Evolutionary conservation across 148 eudicot genomes (phyloP).

Genomic region (Chenopodium berlandieri): DNA sequence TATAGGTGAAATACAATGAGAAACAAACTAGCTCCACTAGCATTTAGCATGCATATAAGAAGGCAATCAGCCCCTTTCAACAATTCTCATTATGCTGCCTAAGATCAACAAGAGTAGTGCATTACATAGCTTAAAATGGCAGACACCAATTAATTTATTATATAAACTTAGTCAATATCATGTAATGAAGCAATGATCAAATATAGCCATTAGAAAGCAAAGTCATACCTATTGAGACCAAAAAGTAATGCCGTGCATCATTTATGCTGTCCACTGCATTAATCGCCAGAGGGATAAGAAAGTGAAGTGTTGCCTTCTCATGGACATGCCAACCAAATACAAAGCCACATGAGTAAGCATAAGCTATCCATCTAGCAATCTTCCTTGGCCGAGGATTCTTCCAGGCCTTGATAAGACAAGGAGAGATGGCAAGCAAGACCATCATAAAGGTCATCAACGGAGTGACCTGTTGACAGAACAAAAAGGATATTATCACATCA

Average conservation of each 20-base stretch:
- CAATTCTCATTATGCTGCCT: background rate
- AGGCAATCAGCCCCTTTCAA: background rate
- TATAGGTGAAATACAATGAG: background rate
- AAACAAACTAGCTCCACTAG: background rate
- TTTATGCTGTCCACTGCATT: slow-evolving; percentile 56
- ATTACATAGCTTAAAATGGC: background rate
- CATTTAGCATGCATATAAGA: background rate
- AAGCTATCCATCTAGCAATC: slow-evolving; percentile 79
- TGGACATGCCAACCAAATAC: slow-evolving; percentile 98
- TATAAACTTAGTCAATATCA: background rate
- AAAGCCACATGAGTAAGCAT: slow-evolving; percentile 95
- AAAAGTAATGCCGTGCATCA: slow-evolving; percentile 82
- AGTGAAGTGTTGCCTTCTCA: slow-evolving; percentile 92
- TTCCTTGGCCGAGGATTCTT: slow-evolving; percentile 72
- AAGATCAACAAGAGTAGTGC: background rate
- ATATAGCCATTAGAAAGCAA: background rate
- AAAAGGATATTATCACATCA: background rate
- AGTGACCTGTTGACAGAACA: slow-evolving; percentile 50
- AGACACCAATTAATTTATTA: background rate
- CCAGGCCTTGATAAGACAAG: slow-evolving; percentile 85
- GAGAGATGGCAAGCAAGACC: slow-evolving; percentile 75
- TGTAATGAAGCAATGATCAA: background rate
- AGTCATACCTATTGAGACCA: slow-evolving; percentile 62
- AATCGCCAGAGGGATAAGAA: slow-evolving; percentile 79
- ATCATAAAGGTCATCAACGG: slow-evolving; percentile 67